Conservation (phyloP, 2,329 filamentous ascomycete species). For the Fusarium sp. region DNA sequence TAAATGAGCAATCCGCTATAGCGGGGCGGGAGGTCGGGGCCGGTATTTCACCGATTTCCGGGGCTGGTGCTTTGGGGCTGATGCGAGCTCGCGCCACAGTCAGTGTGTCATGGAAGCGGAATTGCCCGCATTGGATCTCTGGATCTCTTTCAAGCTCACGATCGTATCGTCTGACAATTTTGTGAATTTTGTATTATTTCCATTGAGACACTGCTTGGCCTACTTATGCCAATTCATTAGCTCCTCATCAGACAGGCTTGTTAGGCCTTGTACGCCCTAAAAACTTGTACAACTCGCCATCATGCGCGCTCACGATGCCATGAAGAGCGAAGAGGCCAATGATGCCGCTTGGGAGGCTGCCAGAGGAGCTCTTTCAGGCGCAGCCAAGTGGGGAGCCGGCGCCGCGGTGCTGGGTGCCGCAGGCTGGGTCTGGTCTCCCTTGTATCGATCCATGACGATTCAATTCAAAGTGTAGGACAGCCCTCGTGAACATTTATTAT, state of each 20-base stretch:
- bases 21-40: constrained; percentile 34
- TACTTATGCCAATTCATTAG: too few relatives aligned
- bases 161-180: constrained; percentile 29
- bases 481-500: neutral
- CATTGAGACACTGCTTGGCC: neutral
- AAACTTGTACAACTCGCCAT: constrained; percentile 13
- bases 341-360: constrained; percentile 76
- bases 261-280: neutral
- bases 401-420: constrained; percentile 68
- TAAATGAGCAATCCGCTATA: constrained; percentile 40
- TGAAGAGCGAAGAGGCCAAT: constrained; percentile 72
- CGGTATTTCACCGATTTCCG: constrained; percentile 22
- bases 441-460: constrained; percentile 76
- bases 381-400: constrained; percentile 76
- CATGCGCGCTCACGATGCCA: constrained; percentile 54
- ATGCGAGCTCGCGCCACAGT: constrained; percentile 21
- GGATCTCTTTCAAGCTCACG: constrained; percentile 18
- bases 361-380: constrained; percentile 72
- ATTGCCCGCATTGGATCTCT: constrained; percentile 20
- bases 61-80: constrained; percentile 20
- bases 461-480: constrained; percentile 77
- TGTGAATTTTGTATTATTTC: constrained; percentile 4
- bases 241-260: too few relatives aligned
- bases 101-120: constrained; percentile 35
- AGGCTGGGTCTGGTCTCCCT: constrained; percentile 71